Evolutionary conservation across 1,284 basidiomycete genomes (phyloP).

Genomic region (Tremellales sp.): DNA sequence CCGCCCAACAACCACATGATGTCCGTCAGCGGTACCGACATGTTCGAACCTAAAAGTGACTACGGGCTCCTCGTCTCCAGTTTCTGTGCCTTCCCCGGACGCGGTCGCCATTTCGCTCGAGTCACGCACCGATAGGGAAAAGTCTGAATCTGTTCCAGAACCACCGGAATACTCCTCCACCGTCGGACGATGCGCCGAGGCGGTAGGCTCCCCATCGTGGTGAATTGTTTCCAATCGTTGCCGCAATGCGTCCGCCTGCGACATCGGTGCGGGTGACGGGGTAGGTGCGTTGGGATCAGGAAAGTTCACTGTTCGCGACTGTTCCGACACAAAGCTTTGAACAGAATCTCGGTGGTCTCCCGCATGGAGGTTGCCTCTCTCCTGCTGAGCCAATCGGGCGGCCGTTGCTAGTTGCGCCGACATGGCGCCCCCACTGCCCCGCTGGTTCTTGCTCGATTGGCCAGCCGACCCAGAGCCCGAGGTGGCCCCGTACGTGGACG

Average conservation of each 20-base stretch:
- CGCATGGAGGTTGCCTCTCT: slow-evolving; percentile 3
- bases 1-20: slow-evolving; percentile 69
- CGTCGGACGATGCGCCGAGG: too few species aligned
- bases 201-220: too few species aligned
- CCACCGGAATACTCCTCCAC: too few species aligned
- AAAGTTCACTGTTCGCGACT: slow-evolving; percentile 34
- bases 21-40: slow-evolving; percentile 63
- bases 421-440: neutral
- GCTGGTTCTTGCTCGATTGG: neutral
- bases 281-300: slow-evolving; percentile 40
- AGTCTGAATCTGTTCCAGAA: too few species aligned
- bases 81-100: slow-evolving; percentile 8
- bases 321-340: slow-evolving; percentile 34
- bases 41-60: slow-evolving; percentile 67
- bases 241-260: neutral
- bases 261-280: slow-evolving; percentile 19
- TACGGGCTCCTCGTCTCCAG: slow-evolving; percentile 37
- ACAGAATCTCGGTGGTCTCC: slow-evolving; percentile 24
- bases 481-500: neutral
- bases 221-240: too few species aligned
- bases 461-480: slow-evolving; percentile 2
- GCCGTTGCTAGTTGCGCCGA: slow-evolving; percentile 8
- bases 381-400: slow-evolving; percentile 12
- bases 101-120: slow-evolving; percentile 21
- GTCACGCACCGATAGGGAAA: too few species aligned